phyloP scores from a whole-genome alignment of 2,329 filamentous ascomycete genomes.

The Colletotrichum shisoi region DNA sequence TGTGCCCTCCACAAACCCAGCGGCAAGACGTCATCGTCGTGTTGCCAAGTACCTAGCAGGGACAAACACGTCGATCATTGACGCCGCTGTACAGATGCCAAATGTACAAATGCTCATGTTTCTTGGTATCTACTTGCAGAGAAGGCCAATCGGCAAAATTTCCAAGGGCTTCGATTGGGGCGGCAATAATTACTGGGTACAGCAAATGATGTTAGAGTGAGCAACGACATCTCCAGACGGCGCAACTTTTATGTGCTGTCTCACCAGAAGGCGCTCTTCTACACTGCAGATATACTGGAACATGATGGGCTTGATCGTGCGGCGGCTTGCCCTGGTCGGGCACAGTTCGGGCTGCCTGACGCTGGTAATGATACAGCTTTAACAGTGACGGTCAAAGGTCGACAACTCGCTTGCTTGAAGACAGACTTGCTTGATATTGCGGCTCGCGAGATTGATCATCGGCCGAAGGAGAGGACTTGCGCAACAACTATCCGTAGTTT shows the following conservation, averaged over 20 bases:
- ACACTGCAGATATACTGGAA: too few species aligned
- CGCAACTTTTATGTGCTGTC: not conserved
- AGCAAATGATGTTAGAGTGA: not conserved
- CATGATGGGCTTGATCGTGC: too few species aligned
- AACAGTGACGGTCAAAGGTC: too few species aligned
- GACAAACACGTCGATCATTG: constrained; percentile 9
- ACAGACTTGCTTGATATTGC: not conserved
- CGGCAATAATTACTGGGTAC: not conserved
- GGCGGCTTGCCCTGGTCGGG: too few species aligned
- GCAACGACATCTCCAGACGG: not conserved
- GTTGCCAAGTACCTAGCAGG: not conserved
- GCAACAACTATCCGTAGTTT: too few species aligned
- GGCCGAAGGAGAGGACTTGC: not conserved
- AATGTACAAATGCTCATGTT: not conserved
- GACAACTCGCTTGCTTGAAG: too few species aligned
- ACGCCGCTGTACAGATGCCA: not conserved
- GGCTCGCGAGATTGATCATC: not conserved
- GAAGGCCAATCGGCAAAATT: not conserved
- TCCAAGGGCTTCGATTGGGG: not conserved
- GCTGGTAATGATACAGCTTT: too few species aligned
- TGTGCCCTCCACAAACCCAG: constrained; percentile 16
- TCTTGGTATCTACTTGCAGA: not conserved
- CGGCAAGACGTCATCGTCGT: constrained; percentile 19
- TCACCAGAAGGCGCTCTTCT: not conserved
- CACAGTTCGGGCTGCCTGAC: too few species aligned